Evolutionary conservation across 257 asterid genomes (phyloP).

Genomic region (Linderniella brevidens): DNA sequence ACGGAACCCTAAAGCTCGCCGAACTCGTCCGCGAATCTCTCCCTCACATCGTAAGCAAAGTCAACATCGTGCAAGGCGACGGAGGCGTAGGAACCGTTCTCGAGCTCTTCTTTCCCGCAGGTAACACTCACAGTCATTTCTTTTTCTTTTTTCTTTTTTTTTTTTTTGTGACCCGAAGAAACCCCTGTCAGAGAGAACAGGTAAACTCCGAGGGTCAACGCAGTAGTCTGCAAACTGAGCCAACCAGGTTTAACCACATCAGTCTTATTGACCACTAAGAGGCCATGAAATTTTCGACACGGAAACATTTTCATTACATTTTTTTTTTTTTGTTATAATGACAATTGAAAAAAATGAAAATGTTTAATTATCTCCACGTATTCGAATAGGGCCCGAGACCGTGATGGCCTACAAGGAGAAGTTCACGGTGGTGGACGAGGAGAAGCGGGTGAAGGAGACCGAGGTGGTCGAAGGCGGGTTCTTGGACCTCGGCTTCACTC

Average conservation of each 20-base stretch:
- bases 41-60: slow-evolving; percentile 14
- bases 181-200: no score
- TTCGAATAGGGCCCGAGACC: slow-evolving; percentile 14
- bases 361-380: neutral
- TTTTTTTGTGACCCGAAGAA: no score
- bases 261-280: no score
- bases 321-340: neutral
- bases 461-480: slow-evolving; percentile 53
- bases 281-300: no score
- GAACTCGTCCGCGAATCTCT: slow-evolving; percentile 12
- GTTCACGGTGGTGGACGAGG: slow-evolving; percentile 41
- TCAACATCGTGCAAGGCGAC: slow-evolving; percentile 26
- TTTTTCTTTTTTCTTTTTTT: no score
- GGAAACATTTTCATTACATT: neutral
- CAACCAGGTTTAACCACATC: no score
- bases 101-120: slow-evolving; percentile 18
- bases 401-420: slow-evolving; percentile 33
- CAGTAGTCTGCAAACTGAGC: no score
- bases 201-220: no score
- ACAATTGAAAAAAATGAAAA: neutral
- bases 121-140: neutral
- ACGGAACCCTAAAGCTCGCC: slow-evolving; percentile 18
- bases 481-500: slow-evolving; percentile 34
- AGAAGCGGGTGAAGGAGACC: slow-evolving; percentile 30
- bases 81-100: slow-evolving; percentile 28